Conservation (phyloP, 2,329 filamentous ascomycete species). For the Epichloe amarillans region DNA sequence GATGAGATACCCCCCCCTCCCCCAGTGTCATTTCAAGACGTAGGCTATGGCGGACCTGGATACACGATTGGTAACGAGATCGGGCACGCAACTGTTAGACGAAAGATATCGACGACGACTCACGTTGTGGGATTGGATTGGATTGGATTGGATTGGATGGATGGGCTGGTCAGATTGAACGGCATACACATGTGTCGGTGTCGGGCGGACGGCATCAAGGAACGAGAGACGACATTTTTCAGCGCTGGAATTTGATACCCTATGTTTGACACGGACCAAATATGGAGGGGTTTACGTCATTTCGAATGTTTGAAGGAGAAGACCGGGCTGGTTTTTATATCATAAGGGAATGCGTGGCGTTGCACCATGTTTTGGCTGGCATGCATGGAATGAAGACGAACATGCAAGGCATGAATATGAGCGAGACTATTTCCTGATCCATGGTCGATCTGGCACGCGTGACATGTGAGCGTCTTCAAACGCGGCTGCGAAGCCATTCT, state of each 20-base stretch:
- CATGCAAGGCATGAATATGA: too few species aligned
- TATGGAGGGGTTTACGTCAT: slow-evolving; percentile 1
- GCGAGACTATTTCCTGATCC: too few species aligned
- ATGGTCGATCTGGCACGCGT: too few species aligned
- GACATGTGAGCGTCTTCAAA: too few species aligned
- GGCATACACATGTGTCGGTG: too few species aligned
- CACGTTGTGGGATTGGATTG: slow-evolving; percentile 5
- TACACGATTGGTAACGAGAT: slow-evolving; percentile 3
- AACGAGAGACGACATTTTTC: neutral
- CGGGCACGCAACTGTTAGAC: slow-evolving; percentile 4
- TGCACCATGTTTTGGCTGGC: neutral
- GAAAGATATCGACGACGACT: slow-evolving; percentile 7
- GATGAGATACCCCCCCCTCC: slow-evolving; percentile 16
- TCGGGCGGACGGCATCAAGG: too few species aligned
- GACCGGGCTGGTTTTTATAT: too few species aligned
- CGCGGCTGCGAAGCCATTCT: too few species aligned
- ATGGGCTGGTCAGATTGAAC: too few species aligned
- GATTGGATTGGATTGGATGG: neutral
- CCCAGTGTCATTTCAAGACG: slow-evolving; percentile 11
- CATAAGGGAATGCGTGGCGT: neutral
- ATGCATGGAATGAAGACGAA: neutral
- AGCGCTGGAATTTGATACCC: slow-evolving; percentile 7
- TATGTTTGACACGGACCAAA: slow-evolving; percentile 4
- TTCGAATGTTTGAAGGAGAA: neutral
- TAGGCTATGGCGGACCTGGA: neutral